These are phyloP conservation scores for Aspergillus brunneoviolaceus DNA, from an alignment of 2,329 filamentous ascomycete genomes.

Conservation along the genomic window DNA sequence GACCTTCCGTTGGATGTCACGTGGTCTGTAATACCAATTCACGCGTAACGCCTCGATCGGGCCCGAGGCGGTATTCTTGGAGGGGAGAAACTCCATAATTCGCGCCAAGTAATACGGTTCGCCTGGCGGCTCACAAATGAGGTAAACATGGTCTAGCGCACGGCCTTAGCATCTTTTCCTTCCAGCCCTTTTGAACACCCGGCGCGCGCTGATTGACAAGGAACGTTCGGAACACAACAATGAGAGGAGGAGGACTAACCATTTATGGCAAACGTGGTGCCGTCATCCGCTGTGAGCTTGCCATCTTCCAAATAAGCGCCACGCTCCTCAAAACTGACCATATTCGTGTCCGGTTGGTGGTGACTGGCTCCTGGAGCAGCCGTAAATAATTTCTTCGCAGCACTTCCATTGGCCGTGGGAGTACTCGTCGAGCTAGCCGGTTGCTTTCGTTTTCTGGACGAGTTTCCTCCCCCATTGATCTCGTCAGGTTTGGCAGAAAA, in stretches of 20 bases:
- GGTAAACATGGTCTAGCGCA: constrained; percentile 73
- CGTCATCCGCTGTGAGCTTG: constrained; percentile 84
- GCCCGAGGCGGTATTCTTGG: constrained; percentile 68
- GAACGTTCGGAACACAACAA: constrained; percentile 11
- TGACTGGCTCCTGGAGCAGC: constrained; percentile 31
- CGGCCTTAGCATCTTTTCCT: constrained; percentile 5
- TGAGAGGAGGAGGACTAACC: constrained; percentile 59
- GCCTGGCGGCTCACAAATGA: constrained; percentile 94
- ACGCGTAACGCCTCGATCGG: constrained; percentile 85
- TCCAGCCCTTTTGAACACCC: not conserved
- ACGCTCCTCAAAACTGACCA: constrained; percentile 81
- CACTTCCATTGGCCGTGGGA: constrained; percentile 30
- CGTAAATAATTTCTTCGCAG: constrained; percentile 40
- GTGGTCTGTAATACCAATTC: constrained; percentile 97
- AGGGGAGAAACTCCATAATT: constrained; percentile 96
- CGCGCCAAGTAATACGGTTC: constrained; percentile 97
- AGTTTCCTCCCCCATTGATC: constrained; percentile 44
- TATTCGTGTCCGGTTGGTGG: constrained; percentile 65
- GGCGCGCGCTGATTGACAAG: constrained; percentile 13
- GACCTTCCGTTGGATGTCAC: constrained; percentile 89
- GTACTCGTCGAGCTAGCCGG: constrained; percentile 45
- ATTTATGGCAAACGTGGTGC: constrained; percentile 77
- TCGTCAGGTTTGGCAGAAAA: constrained; percentile 54
- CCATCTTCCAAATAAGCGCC: constrained; percentile 69
- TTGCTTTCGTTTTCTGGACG: constrained; percentile 84